phyloP scores from a whole-genome alignment of 2,329 filamentous ascomycete species.

The Xylariaceae sp. region DNA sequence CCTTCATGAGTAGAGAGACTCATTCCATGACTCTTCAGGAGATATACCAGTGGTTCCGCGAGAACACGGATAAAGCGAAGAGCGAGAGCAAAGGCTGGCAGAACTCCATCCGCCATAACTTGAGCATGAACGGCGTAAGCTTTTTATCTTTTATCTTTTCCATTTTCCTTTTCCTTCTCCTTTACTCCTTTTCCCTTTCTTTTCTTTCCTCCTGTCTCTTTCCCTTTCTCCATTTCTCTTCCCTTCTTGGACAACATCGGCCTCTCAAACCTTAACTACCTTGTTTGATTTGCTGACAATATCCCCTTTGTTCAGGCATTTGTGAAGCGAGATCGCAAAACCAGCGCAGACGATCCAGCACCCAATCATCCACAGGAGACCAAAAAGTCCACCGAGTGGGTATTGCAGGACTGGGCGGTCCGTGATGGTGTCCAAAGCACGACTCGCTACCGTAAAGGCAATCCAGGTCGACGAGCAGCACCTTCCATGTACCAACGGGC shows the following conservation, averaged over 20 bases:
- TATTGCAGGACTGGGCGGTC: constrained; percentile 64
- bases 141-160: background rate
- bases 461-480: constrained; percentile 27
- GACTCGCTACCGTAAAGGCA: constrained; percentile 64
- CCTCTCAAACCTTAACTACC: background rate
- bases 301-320: constrained; percentile 30
- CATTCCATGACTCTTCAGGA: constrained; percentile 75
- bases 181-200: too few relatives aligned
- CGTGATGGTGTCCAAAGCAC: constrained; percentile 74
- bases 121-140: constrained; percentile 89
- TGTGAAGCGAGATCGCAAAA: constrained; percentile 42
- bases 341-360: constrained; percentile 32
- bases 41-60: constrained; percentile 84
- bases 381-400: constrained; percentile 72
- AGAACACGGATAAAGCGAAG: constrained; percentile 71
- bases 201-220: too few relatives aligned
- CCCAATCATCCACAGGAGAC: constrained; percentile 41
- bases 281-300: background rate
- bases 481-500: background rate
- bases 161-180: too few relatives aligned
- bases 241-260: too few relatives aligned
- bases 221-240: too few relatives aligned
- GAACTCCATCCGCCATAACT: constrained; percentile 91
- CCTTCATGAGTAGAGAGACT: constrained; percentile 60
- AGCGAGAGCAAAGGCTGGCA: constrained; percentile 72